These are phyloP conservation scores for Globisporangium polare DNA, from an alignment of 352 stramenopile species.

Conservation along the genomic window DNA sequence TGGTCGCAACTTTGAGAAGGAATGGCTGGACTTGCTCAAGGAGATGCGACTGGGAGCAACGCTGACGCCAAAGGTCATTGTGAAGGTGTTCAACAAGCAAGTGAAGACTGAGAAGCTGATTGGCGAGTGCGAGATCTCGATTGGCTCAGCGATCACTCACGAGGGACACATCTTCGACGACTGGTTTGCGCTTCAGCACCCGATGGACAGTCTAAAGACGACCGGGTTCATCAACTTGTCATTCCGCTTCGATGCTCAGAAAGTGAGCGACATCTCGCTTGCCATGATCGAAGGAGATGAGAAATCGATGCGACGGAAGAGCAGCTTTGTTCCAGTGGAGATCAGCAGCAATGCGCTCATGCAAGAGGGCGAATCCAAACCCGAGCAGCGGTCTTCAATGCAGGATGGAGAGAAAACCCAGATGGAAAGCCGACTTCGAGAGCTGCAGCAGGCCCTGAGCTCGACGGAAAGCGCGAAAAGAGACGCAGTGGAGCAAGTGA, in stretches of 20 bases:
- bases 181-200: constrained; percentile 42
- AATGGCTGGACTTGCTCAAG: constrained; percentile 50
- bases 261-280: constrained; percentile 17
- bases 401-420: constrained; percentile 12
- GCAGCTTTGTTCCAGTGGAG: constrained; percentile 8
- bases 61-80: constrained; percentile 61
- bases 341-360: not conserved
- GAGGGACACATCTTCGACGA: constrained; percentile 76
- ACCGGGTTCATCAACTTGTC: constrained; percentile 42
- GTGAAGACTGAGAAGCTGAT: constrained; percentile 62
- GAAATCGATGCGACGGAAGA: not conserved
- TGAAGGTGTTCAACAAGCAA: constrained; percentile 74
- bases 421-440: constrained; percentile 18
- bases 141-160: constrained; percentile 62
- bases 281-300: not conserved
- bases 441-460: constrained; percentile 23
- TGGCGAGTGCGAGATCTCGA: constrained; percentile 69
- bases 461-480: constrained; percentile 30
- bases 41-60: constrained; percentile 50
- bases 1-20: constrained; percentile 41
- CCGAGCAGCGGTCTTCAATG: not conserved
- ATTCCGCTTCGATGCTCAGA: constrained; percentile 61
- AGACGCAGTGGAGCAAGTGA: constrained; percentile 53
- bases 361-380: not conserved
- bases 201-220: constrained; percentile 16